phyloP scores from a whole-genome alignment of 78 protist species.

The Cavenderia fasciculata region DNA sequence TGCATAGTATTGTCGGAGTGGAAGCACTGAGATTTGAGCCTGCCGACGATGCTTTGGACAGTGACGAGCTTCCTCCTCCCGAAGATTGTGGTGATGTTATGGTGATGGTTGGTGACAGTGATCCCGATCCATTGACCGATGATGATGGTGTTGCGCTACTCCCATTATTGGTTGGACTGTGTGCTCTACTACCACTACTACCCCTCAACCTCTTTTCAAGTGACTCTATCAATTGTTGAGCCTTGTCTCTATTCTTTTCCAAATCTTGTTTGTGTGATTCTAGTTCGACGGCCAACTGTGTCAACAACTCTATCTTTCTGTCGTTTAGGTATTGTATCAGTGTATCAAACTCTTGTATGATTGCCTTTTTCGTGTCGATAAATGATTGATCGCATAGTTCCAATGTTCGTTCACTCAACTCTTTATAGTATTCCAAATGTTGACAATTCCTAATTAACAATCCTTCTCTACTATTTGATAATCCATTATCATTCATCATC shows the following conservation, averaged over 20 bases:
- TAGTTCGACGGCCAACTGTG: constrained; percentile 39
- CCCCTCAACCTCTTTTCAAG: background rate
- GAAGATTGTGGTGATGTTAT: background rate
- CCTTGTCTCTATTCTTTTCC: constrained; percentile 56
- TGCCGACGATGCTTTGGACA: background rate
- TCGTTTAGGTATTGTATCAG: constrained; percentile 16
- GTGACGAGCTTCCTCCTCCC: background rate
- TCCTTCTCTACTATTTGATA: too few relatives aligned
- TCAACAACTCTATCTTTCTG: constrained; percentile 31
- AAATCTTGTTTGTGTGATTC: constrained; percentile 59
- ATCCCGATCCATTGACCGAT: too few relatives aligned
- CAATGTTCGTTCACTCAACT: constrained; percentile 37
- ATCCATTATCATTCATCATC: too few relatives aligned
- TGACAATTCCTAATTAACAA: background rate
- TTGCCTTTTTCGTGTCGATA: constrained; percentile 16
- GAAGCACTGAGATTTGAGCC: too few relatives aligned
- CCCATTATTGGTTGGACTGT: background rate
- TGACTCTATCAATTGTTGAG: constrained; percentile 13
- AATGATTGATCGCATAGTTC: constrained; percentile 49
- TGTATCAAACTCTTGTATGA: constrained; percentile 53
- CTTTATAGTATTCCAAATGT: constrained; percentile 38
- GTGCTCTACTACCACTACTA: background rate
- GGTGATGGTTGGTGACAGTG: background rate
- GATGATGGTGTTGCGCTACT: background rate
- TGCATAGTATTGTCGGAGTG: background rate